Base-by-base conservation (phyloP, 1,284 basidiomycete genomes). In the Rhodotorula sp. region DNA sequence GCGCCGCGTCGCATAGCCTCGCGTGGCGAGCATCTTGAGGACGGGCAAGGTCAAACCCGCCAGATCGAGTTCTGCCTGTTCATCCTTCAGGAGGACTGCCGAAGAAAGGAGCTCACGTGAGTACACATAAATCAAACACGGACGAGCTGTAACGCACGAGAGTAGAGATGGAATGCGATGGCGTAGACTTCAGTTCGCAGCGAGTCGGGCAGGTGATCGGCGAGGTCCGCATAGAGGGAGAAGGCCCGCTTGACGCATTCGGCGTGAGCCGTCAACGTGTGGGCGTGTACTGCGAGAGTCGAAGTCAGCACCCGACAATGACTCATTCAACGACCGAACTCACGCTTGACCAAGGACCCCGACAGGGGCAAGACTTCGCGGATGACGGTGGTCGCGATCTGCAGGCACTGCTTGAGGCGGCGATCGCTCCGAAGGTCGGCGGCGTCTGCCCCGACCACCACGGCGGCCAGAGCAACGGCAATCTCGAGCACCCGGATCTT, bases 51-150 rank as follows among this genome's bases (percentile, higher is more conserved):
- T 91, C 7, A 90, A 89, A 5, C 89, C 89, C 48, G 88, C 89
- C 6, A 93, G 81, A 80, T 95, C 93, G 55, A 89, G 82, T 56
- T 89, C 88, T 0, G 88, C 86, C 0, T 87, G 86, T 78, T 95
- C 94, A 71, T 95, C 92, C 80, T 89, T 90, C 52, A 97, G 82
- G 5, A 95, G 80, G 69, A 93, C 93, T 91, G 76, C 47, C 49
- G 5, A 34, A 14, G n/a, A 62, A 34, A 49, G 1, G 60, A 50
- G 18, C 18, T 55, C 15, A 14, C n/a, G 61, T 60, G 38, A 57
- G 15, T 23, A 19, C 5, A 16, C 55, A 5, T 31, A 12, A 21
- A 45, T 26, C 19, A 34, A 47, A 26, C 43, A 18, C 62, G 50
- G 49, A n/a, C 28, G 0, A 23, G 54, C 10, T n/a, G 23, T 15